These are phyloP conservation scores for Colletotrichum tamarilloi DNA, from an alignment of 2,329 filamentous ascomycete genomes.

Conservation along the genomic window DNA sequence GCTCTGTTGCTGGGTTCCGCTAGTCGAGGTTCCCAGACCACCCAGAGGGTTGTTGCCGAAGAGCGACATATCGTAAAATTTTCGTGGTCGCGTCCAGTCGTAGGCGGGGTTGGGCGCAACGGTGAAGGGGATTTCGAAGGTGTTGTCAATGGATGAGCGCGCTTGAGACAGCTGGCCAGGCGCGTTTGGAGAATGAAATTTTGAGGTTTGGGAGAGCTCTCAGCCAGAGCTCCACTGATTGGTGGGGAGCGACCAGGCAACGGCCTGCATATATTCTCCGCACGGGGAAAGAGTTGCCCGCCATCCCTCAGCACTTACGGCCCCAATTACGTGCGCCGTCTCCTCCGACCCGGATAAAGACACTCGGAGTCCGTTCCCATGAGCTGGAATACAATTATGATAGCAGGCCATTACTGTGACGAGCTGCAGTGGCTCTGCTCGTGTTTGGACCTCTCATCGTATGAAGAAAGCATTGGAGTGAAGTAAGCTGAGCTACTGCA, in stretches of 20 bases:
- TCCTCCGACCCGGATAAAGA: too few species aligned
- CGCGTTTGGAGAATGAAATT: conserved; percentile 32
- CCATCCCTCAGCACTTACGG: too few species aligned
- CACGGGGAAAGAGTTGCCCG: too few species aligned
- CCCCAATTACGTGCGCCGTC: too few species aligned
- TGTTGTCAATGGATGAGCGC: background rate
- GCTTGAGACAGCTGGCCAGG: conserved; percentile 12
- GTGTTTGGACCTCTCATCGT: too few species aligned
- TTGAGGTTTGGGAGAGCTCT: conserved; percentile 34
- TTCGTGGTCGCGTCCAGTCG: conserved; percentile 8
- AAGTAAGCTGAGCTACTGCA: too few species aligned
- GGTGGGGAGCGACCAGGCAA: conserved; percentile 35
- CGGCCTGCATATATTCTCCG: background rate
- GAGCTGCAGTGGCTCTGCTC: too few species aligned
- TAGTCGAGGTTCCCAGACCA: conserved; percentile 31
- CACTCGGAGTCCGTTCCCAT: too few species aligned
- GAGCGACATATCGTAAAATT: conserved; percentile 33
- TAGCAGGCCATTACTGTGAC: too few species aligned
- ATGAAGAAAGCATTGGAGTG: too few species aligned
- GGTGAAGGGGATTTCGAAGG: background rate
- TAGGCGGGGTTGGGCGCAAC: conserved; percentile 9
- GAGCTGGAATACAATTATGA: too few species aligned
- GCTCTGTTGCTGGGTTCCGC: conserved; percentile 23
- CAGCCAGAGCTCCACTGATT: conserved; percentile 36
- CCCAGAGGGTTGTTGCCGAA: conserved; percentile 39